phyloP scores from a whole-genome alignment of 2,329 filamentous ascomycete genomes.

The Beauveria bassiana region DNA sequence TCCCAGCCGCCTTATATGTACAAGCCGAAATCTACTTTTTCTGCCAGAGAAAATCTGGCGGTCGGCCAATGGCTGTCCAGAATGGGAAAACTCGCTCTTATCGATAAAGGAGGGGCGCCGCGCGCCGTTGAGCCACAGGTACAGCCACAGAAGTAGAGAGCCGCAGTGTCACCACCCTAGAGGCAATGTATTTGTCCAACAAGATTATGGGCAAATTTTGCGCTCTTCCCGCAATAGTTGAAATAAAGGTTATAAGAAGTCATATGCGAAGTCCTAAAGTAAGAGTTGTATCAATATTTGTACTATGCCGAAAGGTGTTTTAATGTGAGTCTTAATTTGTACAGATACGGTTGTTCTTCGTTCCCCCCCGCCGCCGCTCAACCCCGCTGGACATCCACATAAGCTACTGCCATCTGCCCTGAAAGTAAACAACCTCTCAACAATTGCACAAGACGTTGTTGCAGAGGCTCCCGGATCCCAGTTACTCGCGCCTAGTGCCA shows the following conservation, averaged over 20 bases:
- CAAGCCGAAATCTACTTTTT: background rate
- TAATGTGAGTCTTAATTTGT: background rate
- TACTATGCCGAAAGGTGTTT: background rate
- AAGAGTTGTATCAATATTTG: background rate
- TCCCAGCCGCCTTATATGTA: background rate
- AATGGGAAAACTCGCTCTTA: conserved; percentile 20
- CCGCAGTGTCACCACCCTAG: background rate
- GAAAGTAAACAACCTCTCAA: conserved; percentile 4
- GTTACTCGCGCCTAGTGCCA: too few relatives aligned
- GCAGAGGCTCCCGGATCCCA: background rate
- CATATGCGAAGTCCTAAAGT: too few relatives aligned
- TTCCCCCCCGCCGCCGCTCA: background rate
- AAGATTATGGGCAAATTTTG: background rate
- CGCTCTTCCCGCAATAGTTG: background rate
- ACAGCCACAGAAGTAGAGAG: conserved; percentile 1
- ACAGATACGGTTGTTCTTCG: too few relatives aligned
- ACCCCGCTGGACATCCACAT: conserved; percentile 6
- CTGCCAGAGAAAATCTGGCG: conserved; percentile 8
- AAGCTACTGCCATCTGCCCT: background rate
- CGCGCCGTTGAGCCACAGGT: conserved; percentile 4
- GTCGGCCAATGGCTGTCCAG: conserved; percentile 6
- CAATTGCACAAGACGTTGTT: background rate
- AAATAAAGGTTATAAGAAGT: background rate
- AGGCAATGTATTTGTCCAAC: background rate
- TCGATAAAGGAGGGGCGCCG: conserved; percentile 21